Evolutionary conservation across 805 yeast species (phyloP).

Genomic region (Starmera caribaea): DNA sequence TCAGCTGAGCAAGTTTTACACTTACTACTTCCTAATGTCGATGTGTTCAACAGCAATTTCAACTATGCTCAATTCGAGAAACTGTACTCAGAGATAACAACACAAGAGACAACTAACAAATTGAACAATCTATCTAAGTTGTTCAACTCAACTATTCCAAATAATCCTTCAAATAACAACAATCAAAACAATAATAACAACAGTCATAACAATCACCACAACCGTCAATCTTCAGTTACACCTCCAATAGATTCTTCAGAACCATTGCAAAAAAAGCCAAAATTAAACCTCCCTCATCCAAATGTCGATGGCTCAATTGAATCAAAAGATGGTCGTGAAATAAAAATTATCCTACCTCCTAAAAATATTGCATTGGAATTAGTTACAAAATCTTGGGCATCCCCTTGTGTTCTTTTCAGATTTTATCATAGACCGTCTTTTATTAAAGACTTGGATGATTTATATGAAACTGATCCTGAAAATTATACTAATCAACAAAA

Average conservation of each 20-base stretch:
- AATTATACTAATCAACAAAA: conserved; percentile 72
- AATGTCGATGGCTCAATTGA: conserved; percentile 30
- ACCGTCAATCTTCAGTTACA: neutral
- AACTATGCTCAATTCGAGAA: conserved; percentile 18
- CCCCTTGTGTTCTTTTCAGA: conserved; percentile 75
- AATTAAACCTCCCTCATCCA: conserved; percentile 15
- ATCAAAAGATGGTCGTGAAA: conserved; percentile 21
- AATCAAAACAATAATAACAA: neutral
- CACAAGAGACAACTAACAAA: conserved; percentile 1
- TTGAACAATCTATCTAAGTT: conserved; percentile 4
- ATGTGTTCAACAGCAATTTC: conserved; percentile 22
- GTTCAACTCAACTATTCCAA: conserved; percentile 3
- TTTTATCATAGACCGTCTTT: conserved; percentile 84
- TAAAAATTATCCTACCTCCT: conserved; percentile 67
- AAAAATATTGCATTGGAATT: conserved; percentile 64
- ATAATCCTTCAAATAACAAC: neutral
- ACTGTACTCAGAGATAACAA: conserved; percentile 1
- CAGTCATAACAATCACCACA: neutral
- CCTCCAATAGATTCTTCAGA: neutral
- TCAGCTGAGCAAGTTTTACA: conserved; percentile 25
- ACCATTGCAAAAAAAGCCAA: conserved; percentile 8
- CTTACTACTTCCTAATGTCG: conserved; percentile 29
- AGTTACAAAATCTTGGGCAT: conserved; percentile 74
- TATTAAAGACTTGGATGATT: conserved; percentile 59
- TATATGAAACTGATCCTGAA: conserved; percentile 70